These are phyloP conservation scores for Pisolithus thermaeus DNA, from an alignment of 1,284 basidiomycete species.

Conservation along the genomic window DNA sequence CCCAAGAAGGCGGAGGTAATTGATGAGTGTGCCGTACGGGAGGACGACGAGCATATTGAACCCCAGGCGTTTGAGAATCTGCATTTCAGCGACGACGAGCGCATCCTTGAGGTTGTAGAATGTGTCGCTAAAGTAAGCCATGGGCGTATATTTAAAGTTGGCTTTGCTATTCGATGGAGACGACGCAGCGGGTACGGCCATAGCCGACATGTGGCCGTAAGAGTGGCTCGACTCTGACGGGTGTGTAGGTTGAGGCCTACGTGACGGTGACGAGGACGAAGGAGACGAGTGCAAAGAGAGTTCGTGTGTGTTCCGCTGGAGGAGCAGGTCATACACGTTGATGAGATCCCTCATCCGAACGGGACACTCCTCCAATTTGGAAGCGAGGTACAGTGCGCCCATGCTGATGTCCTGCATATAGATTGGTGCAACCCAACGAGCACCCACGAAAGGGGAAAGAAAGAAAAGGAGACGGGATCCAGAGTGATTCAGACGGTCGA, in stretches of 20 bases:
- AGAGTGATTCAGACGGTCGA: neutral
- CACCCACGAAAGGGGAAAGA: neutral
- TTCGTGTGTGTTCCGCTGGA: constrained; percentile 54
- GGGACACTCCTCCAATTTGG: constrained; percentile 94
- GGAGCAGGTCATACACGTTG: constrained; percentile 88
- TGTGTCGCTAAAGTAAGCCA: constrained; percentile 78
- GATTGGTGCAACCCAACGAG: constrained; percentile 6
- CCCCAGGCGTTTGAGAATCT: constrained; percentile 89
- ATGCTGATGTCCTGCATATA: constrained; percentile 78
- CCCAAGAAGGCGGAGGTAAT: constrained; percentile 89
- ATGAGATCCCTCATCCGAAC: constrained; percentile 89
- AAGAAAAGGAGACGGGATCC: neutral
- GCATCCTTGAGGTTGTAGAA: constrained; percentile 90
- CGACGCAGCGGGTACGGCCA: constrained; percentile 4
- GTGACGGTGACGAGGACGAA: constrained; percentile 1
- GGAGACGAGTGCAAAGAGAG: constrained; percentile 11
- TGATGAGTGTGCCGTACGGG: constrained; percentile 92
- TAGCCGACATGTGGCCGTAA: constrained; percentile 9
- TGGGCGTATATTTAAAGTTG: constrained; percentile 71
- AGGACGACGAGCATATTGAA: constrained; percentile 87
- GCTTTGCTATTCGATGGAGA: constrained; percentile 26
- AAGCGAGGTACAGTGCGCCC: constrained; percentile 90
- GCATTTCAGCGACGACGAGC: constrained; percentile 94
- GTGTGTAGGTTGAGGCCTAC: neutral
- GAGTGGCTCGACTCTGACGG: neutral